Evolutionary conservation across 2,329 filamentous ascomycete genomes (phyloP).

Genomic region (Aspergillus felis): DNA sequence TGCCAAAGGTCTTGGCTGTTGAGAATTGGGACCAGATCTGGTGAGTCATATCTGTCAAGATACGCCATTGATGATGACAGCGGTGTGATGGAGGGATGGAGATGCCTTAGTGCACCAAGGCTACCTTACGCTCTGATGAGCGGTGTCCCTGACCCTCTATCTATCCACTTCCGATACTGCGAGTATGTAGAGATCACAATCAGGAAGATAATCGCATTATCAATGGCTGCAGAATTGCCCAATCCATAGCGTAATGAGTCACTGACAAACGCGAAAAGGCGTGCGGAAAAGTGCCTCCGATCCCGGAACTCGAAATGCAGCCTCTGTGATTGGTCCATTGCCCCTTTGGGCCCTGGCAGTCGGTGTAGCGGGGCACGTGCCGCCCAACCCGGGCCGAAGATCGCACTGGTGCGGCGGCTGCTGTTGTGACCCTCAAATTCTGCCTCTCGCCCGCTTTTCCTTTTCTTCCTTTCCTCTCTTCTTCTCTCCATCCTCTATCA

Average conservation of each 20-base stretch:
- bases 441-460: slow-evolving; percentile 7
- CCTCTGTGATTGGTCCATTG: slow-evolving; percentile 22
- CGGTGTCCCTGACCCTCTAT: too few relatives aligned
- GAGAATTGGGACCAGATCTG: not conserved
- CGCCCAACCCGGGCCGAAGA: slow-evolving; percentile 19
- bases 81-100: not conserved
- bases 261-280: not conserved
- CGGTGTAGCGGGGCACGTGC: slow-evolving; percentile 28
- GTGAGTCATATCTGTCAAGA: not conserved
- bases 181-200: not conserved
- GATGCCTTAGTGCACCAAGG: too few relatives aligned
- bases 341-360: slow-evolving; percentile 5
- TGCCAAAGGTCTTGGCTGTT: not conserved
- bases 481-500: slow-evolving; percentile 6
- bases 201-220: not conserved
- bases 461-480: slow-evolving; percentile 9
- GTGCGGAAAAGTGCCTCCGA: slow-evolving; percentile 7
- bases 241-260: not conserved
- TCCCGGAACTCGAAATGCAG: slow-evolving; percentile 13
- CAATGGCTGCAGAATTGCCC: not conserved
- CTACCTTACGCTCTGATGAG: too few relatives aligned
- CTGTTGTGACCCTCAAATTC: not conserved
- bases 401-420: slow-evolving; percentile 8
- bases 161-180: not conserved
- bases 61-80: not conserved